Evolutionary conservation across 2,329 filamentous ascomycete species (phyloP), one percentile per base, ranked within the genome.

Genomic region (Scedosporium aurantiacum): DNA sequence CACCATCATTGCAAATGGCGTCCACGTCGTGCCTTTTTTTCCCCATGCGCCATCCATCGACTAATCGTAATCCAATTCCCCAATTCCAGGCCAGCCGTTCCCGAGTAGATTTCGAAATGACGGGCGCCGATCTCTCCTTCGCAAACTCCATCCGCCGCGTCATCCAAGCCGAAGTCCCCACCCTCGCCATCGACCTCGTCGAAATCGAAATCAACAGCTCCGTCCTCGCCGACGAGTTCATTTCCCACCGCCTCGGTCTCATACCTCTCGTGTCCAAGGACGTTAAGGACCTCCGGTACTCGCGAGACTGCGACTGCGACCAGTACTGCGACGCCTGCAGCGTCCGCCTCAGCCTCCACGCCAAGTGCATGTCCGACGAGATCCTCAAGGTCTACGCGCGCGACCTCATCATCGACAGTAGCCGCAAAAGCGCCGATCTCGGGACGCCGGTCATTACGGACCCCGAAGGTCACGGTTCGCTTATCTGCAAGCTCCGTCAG

Each of bases 201-300:
- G 91, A 97, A 74, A 87, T 99, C 66, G 87, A 95, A 70, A 83
- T 82, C 69, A 99, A 99, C 79, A 96, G 89, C 62, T 95, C 92
- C n/a, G 92, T 97, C 4, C 85, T 97, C 14, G 90, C 93, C 64
- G 93, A 99, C 75, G 93, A 99, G 75, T 96, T 97, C 74, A 87
- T 99, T 67, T 88, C 90, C 57, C 93, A 97, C 75, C 88, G 93
- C 55, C 82, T 99, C 14, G 93, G 94, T 37, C 84, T 97, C 56
- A 86, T 97, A 62, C 94, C 94, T 0, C 84, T 99, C 57, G 87
- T 88, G 72, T 90, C 90, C 62, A 89, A 90, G 70, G 89, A 90
- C 70, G 87, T 93, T 68, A 89, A 92, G 66, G 82, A 88, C 68
- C 82, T 97, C 64, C 81, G 89, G 65, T 96, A 96, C 77, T 88